phyloP scores from a whole-genome alignment of 257 asterid genomes.

The Apocynum venetum region DNA sequence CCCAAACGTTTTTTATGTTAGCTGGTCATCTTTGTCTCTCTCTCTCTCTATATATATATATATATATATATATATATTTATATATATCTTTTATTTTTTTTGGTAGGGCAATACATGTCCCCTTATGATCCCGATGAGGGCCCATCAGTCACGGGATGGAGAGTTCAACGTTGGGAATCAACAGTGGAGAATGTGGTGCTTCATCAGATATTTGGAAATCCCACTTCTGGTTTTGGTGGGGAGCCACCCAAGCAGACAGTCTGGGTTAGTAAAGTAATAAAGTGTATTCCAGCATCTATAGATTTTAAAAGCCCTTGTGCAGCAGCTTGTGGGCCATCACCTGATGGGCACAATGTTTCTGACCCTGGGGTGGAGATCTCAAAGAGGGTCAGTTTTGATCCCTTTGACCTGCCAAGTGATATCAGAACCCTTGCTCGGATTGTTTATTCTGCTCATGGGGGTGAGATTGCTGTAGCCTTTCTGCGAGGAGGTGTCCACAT shows the following conservation, averaged over 20 bases:
- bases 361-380: slow-evolving; percentile 54
- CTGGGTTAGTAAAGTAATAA: slow-evolving; percentile 91
- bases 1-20: not conserved
- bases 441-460: slow-evolving; percentile 97
- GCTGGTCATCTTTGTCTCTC: not conserved
- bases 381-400: slow-evolving; percentile 80
- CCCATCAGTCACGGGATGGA: slow-evolving; percentile 97
- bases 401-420: slow-evolving; percentile 96
- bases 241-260: slow-evolving; percentile 97
- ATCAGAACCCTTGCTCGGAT: slow-evolving; percentile 94
- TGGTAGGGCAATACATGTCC: slow-evolving; percentile 98
- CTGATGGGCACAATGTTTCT: slow-evolving; percentile 49
- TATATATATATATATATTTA: too few species aligned
- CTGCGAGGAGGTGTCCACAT: slow-evolving; percentile 83
- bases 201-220: slow-evolving; percentile 94
- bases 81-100: not conserved
- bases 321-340: slow-evolving; percentile 31
- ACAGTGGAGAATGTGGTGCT: slow-evolving; percentile 94
- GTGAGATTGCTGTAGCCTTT: slow-evolving; percentile 96
- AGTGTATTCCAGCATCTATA: slow-evolving; percentile 77
- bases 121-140: slow-evolving; percentile 99
- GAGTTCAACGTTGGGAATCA: slow-evolving; percentile 99
- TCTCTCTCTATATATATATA: not conserved
- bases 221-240: slow-evolving; percentile 74
- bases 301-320: slow-evolving; percentile 59